Base-by-base conservation (phyloP, 129 eudicot species). In the Oenanthe sinensis region DNA sequence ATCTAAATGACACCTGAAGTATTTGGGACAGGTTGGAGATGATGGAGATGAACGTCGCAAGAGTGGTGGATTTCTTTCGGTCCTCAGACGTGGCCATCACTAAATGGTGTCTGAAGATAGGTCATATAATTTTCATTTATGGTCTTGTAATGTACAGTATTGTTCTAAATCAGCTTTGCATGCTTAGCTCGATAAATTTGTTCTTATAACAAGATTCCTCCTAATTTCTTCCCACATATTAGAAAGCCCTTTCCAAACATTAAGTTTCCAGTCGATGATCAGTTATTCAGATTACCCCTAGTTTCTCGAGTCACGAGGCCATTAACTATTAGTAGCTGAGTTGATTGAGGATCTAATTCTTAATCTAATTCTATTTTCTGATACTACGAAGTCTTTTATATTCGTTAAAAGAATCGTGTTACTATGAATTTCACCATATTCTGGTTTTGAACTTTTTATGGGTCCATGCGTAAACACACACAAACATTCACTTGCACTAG, bases 61-160 rank as follows among this genome's bases (percentile, higher is more conserved):
- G 74, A 79, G 90, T 14, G 96, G 96, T 75, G 90, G 97, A 80
- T 89, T 94, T 78, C 74, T 94, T 19, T 91, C 97, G 7, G 84
- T 88, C 76, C 92, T 94, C 49, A 87, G 90, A 82, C 89, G 93
- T 20, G 71, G 71, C 19, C 90, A 88, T 84, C 93, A 89, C 79
- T 89, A 75, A 85, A 16, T 17, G 14, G 47, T 5, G 72, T 67
- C 22, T 5, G 24, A 70, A 14, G 26, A 39, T 39, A 30, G 75
- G 26, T 75, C 43, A 15, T 24, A 46, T 78, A 47, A 16, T 33
- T 79, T 11, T 58, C 30, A 42, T 58, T 6, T 28, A 78, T 62
- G 81, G 75, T 45, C 71, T 47, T 6, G 44, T 63, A 22, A 69
- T 78, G 81, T 78, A 78, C 81, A 78, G 69, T 46, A 42, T 60